Conservation (phyloP, 805 yeast genomes). For the Isabelozyma heimii region DNA sequence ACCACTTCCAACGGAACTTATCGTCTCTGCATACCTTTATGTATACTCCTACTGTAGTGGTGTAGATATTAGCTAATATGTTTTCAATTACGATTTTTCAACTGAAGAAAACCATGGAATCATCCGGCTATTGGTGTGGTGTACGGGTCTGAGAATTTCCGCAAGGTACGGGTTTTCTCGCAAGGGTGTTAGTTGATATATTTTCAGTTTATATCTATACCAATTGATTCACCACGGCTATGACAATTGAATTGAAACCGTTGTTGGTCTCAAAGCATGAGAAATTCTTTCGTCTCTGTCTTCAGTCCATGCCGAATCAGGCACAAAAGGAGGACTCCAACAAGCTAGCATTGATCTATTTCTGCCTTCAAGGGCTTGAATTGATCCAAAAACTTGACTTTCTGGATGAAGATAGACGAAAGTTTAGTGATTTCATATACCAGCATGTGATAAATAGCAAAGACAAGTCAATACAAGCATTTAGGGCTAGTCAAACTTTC, state of each 20-base stretch:
- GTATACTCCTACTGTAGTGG: no score
- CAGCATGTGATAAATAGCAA: constrained; percentile 37
- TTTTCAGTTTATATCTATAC: background rate
- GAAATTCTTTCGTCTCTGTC: constrained; percentile 49
- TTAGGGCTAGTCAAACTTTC: constrained; percentile 58
- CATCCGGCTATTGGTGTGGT: no score
- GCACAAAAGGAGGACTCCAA: constrained; percentile 67
- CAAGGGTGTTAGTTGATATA: no score
- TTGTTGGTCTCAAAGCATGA: constrained; percentile 30
- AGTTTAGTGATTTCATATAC: constrained; percentile 44
- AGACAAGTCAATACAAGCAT: constrained; percentile 39
- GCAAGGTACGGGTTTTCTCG: no score
- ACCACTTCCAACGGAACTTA: no score
- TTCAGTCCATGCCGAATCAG: constrained; percentile 51
- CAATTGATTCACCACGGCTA: background rate
- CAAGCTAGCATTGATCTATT: constrained; percentile 66
- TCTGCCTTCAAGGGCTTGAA: constrained; percentile 61
- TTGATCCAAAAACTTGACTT: constrained; percentile 38
- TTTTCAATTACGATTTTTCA: no score
- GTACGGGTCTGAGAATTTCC: no score
- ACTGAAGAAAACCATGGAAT: no score
- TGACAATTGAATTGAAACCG: constrained; percentile 2
- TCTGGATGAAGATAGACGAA: constrained; percentile 17
- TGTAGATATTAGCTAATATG: no score
- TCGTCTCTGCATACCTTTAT: no score